These are phyloP conservation scores for Blastomyces gilchristii DNA, from an alignment of 2,329 filamentous ascomycete species.

Conservation along the genomic window DNA sequence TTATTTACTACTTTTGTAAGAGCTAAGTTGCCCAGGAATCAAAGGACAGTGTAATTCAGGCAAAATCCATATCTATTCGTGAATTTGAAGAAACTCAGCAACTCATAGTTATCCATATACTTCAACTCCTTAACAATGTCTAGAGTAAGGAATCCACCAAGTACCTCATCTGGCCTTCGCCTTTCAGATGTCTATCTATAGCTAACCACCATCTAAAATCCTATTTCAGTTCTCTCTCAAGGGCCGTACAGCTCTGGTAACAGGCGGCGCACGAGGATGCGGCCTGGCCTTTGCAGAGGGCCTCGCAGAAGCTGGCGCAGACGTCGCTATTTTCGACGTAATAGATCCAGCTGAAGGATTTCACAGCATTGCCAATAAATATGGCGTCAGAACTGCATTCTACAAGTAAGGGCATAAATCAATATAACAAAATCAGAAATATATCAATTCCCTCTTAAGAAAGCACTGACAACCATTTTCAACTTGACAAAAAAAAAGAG, in stretches of 20 bases:
- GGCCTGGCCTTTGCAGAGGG: constrained; percentile 38
- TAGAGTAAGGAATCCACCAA: background rate
- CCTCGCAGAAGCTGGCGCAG: constrained; percentile 38
- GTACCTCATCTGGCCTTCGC: too few species aligned
- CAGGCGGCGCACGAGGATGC: constrained; percentile 39
- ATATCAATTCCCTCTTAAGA: background rate
- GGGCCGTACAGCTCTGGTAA: constrained; percentile 36
- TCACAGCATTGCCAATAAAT: background rate
- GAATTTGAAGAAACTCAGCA: too few species aligned
- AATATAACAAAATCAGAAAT: background rate
- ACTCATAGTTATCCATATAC: too few species aligned
- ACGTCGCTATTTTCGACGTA: constrained; percentile 34
- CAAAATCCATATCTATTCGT: too few species aligned
- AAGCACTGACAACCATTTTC: background rate
- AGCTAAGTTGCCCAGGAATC: too few species aligned
- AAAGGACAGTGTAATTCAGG: too few species aligned
- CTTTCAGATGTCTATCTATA: background rate
- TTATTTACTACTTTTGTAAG: too few species aligned
- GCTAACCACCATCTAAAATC: background rate
- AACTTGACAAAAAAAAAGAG: constrained; percentile 17
- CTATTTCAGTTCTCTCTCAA: constrained; percentile 24
- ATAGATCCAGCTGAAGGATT: background rate
- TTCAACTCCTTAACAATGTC: background rate
- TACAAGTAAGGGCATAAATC: background rate
- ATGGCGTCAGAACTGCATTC: constrained; percentile 5